A percentile compares a stretch with the other conserved stretches of the same genome.
Conservation (phyloP, 2,329 filamentous ascomycete genomes). For the Trichoderma sp. region DNA sequence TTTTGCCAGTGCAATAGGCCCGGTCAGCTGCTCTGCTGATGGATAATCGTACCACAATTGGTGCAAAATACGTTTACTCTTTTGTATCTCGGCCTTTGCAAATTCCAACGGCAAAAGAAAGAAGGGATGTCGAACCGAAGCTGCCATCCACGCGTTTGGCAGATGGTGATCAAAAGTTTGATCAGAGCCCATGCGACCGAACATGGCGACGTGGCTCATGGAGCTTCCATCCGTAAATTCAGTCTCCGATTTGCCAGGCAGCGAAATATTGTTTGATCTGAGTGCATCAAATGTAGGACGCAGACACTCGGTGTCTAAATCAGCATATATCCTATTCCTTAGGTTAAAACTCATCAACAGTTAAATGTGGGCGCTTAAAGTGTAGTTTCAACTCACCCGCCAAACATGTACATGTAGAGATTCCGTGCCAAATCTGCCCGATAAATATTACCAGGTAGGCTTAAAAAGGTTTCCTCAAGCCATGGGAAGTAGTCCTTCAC, state of each 20-base stretch:
- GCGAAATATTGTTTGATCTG: neutral
- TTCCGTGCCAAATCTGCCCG: slow-evolving; percentile 36
- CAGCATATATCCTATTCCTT: neutral
- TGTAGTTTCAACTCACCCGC: slow-evolving; percentile 30
- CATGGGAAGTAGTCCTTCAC: slow-evolving; percentile 37
- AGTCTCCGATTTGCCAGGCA: neutral
- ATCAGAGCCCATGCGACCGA: neutral
- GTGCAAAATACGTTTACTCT: neutral
- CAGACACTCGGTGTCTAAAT: neutral
- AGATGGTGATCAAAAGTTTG: neutral
- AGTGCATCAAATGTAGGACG: neutral
- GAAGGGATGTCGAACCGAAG: neutral
- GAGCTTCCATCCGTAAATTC: neutral
- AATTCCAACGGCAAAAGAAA: neutral
- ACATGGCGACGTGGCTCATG: neutral
- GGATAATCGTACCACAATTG: neutral
- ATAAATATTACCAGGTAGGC: slow-evolving; percentile 35
- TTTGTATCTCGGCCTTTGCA: neutral
- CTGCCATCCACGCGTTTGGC: neutral
- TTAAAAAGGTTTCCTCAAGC: slow-evolving; percentile 34
- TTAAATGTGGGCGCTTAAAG: slow-evolving; percentile 24
- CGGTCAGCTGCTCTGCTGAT: neutral
- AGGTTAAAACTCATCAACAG: neutral
- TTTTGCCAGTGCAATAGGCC: neutral
- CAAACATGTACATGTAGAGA: slow-evolving; percentile 41